Percentiles rank a stretch among this genome's conserved stretches.
Evolutionary conservation across 306 rosid species (phyloP).

Genomic region (Vigna trinervia): DNA sequence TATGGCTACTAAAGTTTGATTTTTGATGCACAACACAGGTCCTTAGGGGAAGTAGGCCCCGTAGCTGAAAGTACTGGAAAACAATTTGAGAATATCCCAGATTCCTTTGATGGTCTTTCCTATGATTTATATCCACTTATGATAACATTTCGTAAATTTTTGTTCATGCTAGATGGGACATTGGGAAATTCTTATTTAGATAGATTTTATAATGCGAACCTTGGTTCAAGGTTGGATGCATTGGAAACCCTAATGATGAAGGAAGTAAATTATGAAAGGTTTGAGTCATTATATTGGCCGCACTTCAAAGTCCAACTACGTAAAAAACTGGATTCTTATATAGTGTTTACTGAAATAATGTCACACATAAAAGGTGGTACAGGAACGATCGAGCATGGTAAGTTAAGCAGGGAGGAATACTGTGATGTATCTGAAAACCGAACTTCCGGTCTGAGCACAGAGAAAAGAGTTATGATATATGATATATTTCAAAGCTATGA

Average conservation of each 20-base stretch:
- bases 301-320: constrained; percentile 52
- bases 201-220: constrained; percentile 27
- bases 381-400: constrained; percentile 48
- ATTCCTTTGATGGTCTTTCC: constrained; percentile 66
- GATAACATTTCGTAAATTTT: constrained; percentile 67
- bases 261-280: constrained; percentile 69
- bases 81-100: constrained; percentile 51
- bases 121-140: constrained; percentile 61
- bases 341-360: constrained; percentile 72
- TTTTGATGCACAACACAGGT: constrained; percentile 42
- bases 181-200: constrained; percentile 62
- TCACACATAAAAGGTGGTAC: constrained; percentile 75
- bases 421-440: constrained; percentile 46
- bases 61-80: constrained; percentile 31
- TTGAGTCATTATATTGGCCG: constrained; percentile 73
- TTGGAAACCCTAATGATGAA: constrained; percentile 49
- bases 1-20: not conserved
- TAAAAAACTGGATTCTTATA: constrained; percentile 58
- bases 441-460: constrained; percentile 47
- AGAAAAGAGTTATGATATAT: constrained; percentile 55
- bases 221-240: constrained; percentile 36
- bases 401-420: constrained; percentile 54
- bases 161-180: constrained; percentile 78
- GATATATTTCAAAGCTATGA: constrained; percentile 63
- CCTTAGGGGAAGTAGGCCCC: constrained; percentile 33